phyloP scores from a whole-genome alignment of 345 rosid genomes.

The Linum lewisii region DNA sequence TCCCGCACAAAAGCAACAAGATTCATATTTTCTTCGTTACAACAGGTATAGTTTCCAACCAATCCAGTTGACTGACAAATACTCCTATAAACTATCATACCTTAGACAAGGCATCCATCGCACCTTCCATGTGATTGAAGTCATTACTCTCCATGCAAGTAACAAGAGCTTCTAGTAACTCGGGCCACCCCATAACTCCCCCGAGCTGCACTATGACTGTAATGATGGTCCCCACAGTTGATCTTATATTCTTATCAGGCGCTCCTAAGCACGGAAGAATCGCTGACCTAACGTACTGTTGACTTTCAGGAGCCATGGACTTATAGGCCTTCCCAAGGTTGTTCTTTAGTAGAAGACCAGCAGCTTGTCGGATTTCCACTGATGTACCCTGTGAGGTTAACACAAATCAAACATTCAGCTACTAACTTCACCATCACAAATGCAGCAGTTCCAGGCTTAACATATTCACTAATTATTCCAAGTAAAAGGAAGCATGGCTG shows the following conservation, averaged over 20 bases:
- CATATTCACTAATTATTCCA: neutral
- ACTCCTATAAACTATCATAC: constrained; percentile 19
- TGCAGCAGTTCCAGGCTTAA: neutral
- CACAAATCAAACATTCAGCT: neutral
- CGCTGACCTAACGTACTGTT: constrained; percentile 65
- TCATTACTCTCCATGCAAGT: constrained; percentile 83
- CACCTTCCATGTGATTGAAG: constrained; percentile 90
- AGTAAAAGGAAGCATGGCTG: neutral
- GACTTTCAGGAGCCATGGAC: constrained; percentile 50
- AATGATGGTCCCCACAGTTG: constrained; percentile 82
- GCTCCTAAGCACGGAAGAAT: constrained; percentile 86
- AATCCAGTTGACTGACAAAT: neutral
- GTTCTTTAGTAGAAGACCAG: constrained; percentile 89
- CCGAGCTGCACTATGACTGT: constrained; percentile 69
- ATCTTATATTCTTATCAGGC: constrained; percentile 72
- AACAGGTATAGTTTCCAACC: neutral
- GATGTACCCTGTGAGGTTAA: constrained; percentile 51
- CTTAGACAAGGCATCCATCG: constrained; percentile 96
- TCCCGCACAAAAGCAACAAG: neutral
- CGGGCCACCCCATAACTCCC: constrained; percentile 76
- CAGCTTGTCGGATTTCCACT: constrained; percentile 89
- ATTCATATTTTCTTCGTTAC: neutral
- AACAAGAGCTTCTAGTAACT: constrained; percentile 72
- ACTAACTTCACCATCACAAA: neutral
- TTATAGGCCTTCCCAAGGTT: constrained; percentile 62